phyloP scores from a whole-genome alignment of 768 basidiomycete species.

The Tylopilus sp. region DNA sequence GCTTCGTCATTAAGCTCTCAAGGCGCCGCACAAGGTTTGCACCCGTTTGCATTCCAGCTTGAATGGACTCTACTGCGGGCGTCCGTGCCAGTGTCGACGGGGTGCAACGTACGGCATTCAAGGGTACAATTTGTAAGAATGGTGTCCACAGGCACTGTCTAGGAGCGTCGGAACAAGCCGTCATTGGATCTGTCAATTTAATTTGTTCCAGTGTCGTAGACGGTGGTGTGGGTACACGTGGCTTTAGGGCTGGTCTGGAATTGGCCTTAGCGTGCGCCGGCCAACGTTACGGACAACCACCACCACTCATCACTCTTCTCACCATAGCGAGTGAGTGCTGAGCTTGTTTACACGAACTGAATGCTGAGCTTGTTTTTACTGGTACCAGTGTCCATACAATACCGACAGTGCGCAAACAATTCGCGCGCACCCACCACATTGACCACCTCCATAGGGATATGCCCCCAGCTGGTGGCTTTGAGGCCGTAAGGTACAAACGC shows the following conservation, averaged over 20 bases:
- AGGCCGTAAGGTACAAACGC: conserved; percentile 89
- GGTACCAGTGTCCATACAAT: conserved; percentile 23
- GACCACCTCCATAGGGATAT: conserved; percentile 66
- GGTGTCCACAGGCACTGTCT: conserved; percentile 22
- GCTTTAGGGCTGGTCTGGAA: conserved; percentile 29
- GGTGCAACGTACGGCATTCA: conserved; percentile 17
- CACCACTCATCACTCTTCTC: background rate
- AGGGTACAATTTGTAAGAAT: background rate
- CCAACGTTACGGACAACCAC: conserved; percentile 7
- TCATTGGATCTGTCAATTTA: background rate
- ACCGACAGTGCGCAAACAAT: conserved; percentile 27
- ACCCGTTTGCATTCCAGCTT: conserved; percentile 11
- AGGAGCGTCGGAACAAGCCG: conserved; percentile 4
- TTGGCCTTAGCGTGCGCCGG: background rate
- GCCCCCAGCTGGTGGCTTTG: conserved; percentile 93
- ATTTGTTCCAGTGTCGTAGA: background rate
- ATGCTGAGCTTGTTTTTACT: background rate
- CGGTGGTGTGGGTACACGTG: conserved; percentile 10
- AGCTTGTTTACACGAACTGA: background rate
- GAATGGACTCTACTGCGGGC: background rate
- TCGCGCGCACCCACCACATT: conserved; percentile 6
- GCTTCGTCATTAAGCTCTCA: conserved; percentile 1
- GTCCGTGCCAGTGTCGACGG: background rate
- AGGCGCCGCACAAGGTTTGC: conserved; percentile 4
- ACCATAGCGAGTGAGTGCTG: conserved; percentile 19